Percentiles rank a stretch among this genome's conserved stretches.
Conservation (phyloP, 1,139 yeast species). For the Scheffersomyces titani region DNA sequence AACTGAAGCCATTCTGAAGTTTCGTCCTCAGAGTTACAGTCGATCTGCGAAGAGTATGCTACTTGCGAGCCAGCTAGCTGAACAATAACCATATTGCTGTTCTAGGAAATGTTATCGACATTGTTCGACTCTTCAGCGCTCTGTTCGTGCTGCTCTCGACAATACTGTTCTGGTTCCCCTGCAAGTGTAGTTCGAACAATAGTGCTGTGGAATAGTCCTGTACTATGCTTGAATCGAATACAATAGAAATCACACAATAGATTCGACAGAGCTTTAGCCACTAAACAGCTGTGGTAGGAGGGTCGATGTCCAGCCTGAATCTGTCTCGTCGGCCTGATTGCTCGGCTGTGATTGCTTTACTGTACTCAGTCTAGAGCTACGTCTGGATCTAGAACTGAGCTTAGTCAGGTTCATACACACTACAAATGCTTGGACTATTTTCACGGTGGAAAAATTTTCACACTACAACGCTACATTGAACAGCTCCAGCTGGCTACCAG, state of each 20-base stretch:
- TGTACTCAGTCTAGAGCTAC: background rate
- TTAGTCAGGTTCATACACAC: background rate
- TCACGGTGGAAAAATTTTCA: background rate
- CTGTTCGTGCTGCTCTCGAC: background rate
- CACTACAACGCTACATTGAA: background rate
- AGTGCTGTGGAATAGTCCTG: background rate
- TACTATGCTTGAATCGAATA: background rate
- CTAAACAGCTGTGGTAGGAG: too few species aligned
- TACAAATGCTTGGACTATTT: background rate
- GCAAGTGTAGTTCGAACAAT: background rate
- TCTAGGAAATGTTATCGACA: background rate
- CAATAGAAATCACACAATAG: background rate
- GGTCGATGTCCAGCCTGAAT: too few species aligned
- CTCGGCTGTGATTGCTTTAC: too few species aligned
- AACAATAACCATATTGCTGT: background rate
- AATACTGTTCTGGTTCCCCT: background rate
- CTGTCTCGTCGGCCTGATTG: too few species aligned
- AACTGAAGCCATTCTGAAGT: too few species aligned
- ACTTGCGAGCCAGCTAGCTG: background rate
- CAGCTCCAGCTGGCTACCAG: background rate
- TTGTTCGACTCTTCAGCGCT: background rate
- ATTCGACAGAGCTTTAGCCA: background rate
- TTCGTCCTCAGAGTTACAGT: background rate
- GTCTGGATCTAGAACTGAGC: background rate
- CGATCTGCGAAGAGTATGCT: background rate